Evolutionary conservation across 1,139 yeast species (phyloP), one percentile per base, ranked within the genome.

Genomic region (Pichia sp.): DNA sequence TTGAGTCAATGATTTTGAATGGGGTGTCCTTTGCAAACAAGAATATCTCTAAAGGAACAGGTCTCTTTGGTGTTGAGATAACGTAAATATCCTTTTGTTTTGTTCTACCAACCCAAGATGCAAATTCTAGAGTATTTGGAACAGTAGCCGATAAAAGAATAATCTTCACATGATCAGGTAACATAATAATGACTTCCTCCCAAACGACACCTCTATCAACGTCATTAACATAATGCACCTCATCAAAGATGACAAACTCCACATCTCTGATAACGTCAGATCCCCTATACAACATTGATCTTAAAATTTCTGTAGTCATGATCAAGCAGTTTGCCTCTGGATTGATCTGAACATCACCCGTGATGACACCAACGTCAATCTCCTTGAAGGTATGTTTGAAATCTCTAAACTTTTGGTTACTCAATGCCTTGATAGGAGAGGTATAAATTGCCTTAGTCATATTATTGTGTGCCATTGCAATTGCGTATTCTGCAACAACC

Each of bases 61-160:
- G 98, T 56, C 98, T 76, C 56, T 91, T 85, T 10, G 94, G 88
- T 0, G 98, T 91, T 1, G 96, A 85, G 26, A 91, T 91, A 29
- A 91, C 98, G 52, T 88, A 91, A 4, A 91, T 91, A 52, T 91
- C 94, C 56, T 88, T 88, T 49, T 85, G 93, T 56, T 91, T 91
- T 0, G 98, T 91, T 59, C 98, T 81, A 52, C 95, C 94, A 37
- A 93, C 85, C 99, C 99, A 91, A 54, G 88, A 94, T 9, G 98
- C 98, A 66, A 91, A 91, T 57, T 91, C 96, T 82, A 86, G 83
- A 5, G 98, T 96, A 58, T 91, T 91, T 26, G 99, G 98, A 46
- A 91, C 93, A 3, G 99, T 91, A 34, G 99, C 99, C 12, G 96
- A 87, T 47, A 87, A 66, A 49, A 87, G 79, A 14, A 69, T 67